Percentiles rank a stretch among this genome's conserved stretches.
Conservation (phyloP, 2,329 filamentous ascomycete species). For the Sarocladium oryzae region DNA sequence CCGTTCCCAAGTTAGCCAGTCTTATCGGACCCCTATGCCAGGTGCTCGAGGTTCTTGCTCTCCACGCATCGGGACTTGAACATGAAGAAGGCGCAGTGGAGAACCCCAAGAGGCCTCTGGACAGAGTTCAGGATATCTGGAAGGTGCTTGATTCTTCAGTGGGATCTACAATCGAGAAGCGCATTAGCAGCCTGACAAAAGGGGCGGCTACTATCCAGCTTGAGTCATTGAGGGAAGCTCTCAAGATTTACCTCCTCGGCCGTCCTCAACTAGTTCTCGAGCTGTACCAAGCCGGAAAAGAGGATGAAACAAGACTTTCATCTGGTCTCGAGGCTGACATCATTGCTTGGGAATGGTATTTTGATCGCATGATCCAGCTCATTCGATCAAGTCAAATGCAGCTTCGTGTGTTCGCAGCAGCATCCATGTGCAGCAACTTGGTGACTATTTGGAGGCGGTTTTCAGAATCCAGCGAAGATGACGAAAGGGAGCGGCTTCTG, state of each 20-base stretch:
- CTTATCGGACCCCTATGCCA: constrained; percentile 31
- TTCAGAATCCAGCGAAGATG: constrained; percentile 18
- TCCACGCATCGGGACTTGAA: constrained; percentile 14
- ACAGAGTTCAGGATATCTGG: constrained; percentile 21
- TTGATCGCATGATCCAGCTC: constrained; percentile 62
- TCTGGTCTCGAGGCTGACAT: constrained; percentile 30
- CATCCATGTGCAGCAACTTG: constrained; percentile 65
- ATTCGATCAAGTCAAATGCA: constrained; percentile 87
- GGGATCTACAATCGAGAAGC: not conserved
- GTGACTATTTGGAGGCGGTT: constrained; percentile 58
- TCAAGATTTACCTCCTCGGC: not conserved
- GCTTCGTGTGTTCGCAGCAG: constrained; percentile 71
- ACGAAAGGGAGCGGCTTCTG: constrained; percentile 42
- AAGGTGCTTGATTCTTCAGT: not conserved
- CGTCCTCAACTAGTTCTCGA: not conserved
- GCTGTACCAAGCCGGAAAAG: not conserved
- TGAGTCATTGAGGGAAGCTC: not conserved
- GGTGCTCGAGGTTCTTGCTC: constrained; percentile 17
- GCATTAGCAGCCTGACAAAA: not conserved
- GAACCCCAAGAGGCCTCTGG: constrained; percentile 30
- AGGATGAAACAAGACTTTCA: not conserved
- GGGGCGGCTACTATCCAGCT: not conserved
- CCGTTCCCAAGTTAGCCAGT: constrained; percentile 41
- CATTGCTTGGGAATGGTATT: constrained; percentile 60
- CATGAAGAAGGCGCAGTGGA: constrained; percentile 23